Evolutionary conservation across 164 flowering plant species (phyloP), one percentile per base, ranked within the genome.

Genomic region (Nelumbo lutea): DNA sequence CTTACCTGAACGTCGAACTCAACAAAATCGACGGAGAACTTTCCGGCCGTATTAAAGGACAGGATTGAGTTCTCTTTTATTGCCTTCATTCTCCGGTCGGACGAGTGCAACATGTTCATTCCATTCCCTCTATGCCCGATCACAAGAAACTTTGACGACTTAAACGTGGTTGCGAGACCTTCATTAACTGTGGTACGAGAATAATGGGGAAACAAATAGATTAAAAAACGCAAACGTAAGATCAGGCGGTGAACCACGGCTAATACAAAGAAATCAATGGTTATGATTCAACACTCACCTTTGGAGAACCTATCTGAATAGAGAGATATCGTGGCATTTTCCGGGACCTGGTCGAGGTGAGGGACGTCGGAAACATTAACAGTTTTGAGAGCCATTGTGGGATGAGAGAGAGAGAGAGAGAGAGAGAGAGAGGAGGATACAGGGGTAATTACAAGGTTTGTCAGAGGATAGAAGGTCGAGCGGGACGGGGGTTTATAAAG

Each of bases 1-100:
- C 66, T 52, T 15, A 91, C 98, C 91, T 93, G 98, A 73, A 93
- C 98, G 58, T 93, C 96, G 57, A 93, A 93, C 67, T 93, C 98
- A 41, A 93, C 79, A 77, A 77, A 93, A 70, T 90, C 95, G 44
- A 93, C 56, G 53, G 80, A 77, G 70, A 73, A 80, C 1, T 77
- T 75, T 0, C 78, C 85, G 43, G 96, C 98, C 0, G 81, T 60
- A 52, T 90, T 84, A 82, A 93, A 90, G 5, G 98, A 93, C 3
- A 80, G 70, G 59, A 93, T 75, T 0, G 96, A 79, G 61, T 93
- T 93, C 77, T 93, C 98, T 64, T 89, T 93, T 42, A 88, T 60
- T 2, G 84, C 75, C 68, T 83, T 83, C 88, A 89, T 81, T 68
- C 93, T 86, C 47, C 63, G 60, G 75, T 89, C 95, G 1, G 81